Percentiles rank a stretch among this genome's conserved stretches.
phyloP scores from a whole-genome alignment of 1,139 yeast species.

The Hansenula sp. region DNA sequence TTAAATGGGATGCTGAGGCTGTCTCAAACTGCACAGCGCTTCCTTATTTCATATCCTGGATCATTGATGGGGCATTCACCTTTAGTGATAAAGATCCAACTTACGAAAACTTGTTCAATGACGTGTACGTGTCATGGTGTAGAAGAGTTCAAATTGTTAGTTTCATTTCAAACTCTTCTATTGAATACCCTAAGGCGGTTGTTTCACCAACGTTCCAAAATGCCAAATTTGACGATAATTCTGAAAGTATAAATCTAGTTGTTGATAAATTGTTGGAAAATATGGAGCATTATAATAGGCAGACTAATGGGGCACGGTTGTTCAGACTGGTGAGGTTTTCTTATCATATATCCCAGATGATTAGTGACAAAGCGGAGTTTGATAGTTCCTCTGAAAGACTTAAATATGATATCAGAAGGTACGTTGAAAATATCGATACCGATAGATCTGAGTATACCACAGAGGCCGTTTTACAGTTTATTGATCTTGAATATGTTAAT shows the following conservation, averaged over 20 bases:
- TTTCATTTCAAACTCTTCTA: constrained; percentile 4
- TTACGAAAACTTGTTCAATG: constrained; percentile 8
- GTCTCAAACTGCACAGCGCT: constrained; percentile 20
- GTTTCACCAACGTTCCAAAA: neutral
- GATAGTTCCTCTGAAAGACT: constrained; percentile 14
- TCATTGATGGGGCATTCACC: constrained; percentile 26
- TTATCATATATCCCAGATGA: constrained; percentile 10
- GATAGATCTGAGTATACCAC: constrained; percentile 1
- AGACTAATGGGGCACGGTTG: neutral
- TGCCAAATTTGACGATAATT: neutral
- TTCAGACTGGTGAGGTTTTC: neutral
- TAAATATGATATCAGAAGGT: constrained; percentile 14
- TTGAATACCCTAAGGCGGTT: neutral
- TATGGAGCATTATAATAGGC: neutral
- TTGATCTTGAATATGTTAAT: constrained; percentile 8
- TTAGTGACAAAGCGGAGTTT: constrained; percentile 6
- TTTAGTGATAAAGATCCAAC: neutral
- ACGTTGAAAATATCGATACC: constrained; percentile 7
- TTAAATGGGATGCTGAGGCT: constrained; percentile 35
- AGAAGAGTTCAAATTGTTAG: constrained; percentile 3
- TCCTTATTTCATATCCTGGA: constrained; percentile 41
- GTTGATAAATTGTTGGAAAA: neutral
- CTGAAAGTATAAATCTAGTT: neutral
- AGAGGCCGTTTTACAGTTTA: constrained; percentile 5
- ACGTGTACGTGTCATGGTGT: constrained; percentile 8